Base-by-base conservation (phyloP, 805 yeast species). In the Metschnikowia aberdeeniae region DNA sequence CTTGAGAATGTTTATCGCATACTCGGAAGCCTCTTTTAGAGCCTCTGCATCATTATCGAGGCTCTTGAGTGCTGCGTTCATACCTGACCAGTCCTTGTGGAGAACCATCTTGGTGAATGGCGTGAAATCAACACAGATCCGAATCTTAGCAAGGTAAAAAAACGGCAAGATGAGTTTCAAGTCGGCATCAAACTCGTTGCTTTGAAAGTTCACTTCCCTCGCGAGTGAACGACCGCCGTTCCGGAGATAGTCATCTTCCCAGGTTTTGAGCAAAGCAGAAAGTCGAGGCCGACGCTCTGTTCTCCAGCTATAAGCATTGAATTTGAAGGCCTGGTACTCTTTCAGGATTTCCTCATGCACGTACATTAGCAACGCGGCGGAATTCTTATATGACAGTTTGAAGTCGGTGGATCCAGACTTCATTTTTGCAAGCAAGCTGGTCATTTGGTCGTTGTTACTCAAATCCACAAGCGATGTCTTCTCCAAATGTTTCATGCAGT, bases 121-220 rank as follows among this genome's bases (percentile, higher is more conserved):
- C 0, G 88, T 76, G 38, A 84, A 58, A 55, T 80, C 73, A 28
- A 84, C 65, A 57, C 84, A 77, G 48, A 82, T 72, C 50, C 86
- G 72, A 38, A 86, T 82, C 57, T 81, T 82, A 14, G 88, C 84
- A 58, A 84, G 78, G 19, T 79, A 74, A 40, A 80, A 72, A 52
- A 86, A 61, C 4, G 93, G 92, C 45, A 86, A 63, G 19, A 84
- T 78, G 52, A 86, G 62, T 59, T 84, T 82, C 51, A 83, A 64
- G 19, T 78, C 79, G 32, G 84, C 77, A 48, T 75, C 72, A 43
- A 73, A 70, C 49, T 71, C 73, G 44, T 82, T 75, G 9, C 76
- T 64, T 34, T 72, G 70, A 31, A 70, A 55, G 49, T 77, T 78
- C 35, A 72, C 68, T 26, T 77, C 77, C 51, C 76, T 76, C 26